phyloP scores from a whole-genome alignment of 257 asterid species.

The Solanum sparsipilum region DNA sequence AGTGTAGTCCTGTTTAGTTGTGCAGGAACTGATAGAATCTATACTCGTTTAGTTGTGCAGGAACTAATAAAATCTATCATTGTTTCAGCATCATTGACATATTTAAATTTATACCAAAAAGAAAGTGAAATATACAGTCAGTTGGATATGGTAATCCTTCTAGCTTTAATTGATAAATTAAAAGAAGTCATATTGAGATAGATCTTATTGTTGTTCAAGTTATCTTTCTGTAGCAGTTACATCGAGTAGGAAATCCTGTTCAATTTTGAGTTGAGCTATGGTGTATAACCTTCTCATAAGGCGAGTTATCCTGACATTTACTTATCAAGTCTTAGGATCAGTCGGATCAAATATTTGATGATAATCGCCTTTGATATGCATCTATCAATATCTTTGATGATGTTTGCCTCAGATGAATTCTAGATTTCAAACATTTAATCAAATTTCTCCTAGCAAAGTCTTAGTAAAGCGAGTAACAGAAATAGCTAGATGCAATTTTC shows the following conservation, averaged over 20 bases:
- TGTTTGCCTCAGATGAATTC: background rate
- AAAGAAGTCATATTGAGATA: background rate
- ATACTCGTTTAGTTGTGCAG: background rate
- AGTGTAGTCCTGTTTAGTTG: background rate
- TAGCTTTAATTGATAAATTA: background rate
- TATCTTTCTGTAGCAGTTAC: background rate
- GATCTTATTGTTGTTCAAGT: background rate
- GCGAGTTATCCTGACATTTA: background rate
- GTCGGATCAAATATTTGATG: background rate
- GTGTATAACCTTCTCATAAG: background rate
- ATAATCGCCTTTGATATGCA: background rate
- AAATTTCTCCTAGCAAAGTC: background rate
- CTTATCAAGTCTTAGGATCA: background rate
- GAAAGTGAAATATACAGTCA: background rate
- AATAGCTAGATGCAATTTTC: background rate
- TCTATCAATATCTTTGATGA: background rate
- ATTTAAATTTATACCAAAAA: background rate
- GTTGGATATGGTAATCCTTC: background rate
- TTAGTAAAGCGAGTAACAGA: background rate
- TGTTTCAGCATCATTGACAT: background rate
- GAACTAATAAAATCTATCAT: background rate
- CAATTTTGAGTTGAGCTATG: background rate
- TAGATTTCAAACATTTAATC: background rate
- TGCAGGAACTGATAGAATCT: background rate
- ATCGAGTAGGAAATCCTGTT: background rate